phyloP scores from a whole-genome alignment of 306 rosid genomes.

The Elaeagnus macrophylla region DNA sequence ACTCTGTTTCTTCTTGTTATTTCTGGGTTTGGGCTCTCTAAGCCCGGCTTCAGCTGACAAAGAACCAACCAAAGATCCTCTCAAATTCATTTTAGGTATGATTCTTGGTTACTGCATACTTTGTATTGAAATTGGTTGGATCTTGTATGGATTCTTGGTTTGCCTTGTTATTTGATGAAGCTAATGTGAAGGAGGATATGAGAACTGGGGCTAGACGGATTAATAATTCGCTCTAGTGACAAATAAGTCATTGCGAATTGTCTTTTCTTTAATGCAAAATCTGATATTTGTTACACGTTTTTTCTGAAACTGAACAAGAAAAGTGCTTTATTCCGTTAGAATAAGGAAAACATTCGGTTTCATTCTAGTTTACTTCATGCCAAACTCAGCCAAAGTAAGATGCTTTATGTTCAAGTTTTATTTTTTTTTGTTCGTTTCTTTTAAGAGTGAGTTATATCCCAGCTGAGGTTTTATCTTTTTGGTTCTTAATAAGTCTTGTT shows the following conservation, averaged over 20 bases:
- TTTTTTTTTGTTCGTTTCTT: background rate
- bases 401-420: conserved; percentile 2
- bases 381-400: conserved; percentile 1
- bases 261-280: conserved; percentile 4
- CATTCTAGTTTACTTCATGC: background rate
- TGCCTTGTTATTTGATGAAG: conserved; percentile 19
- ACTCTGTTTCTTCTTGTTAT: conserved; percentile 21
- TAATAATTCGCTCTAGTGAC: conserved; percentile 1
- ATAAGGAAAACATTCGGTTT: conserved; percentile 1
- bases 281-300: background rate
- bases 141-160: conserved; percentile 3
- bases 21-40: conserved; percentile 27
- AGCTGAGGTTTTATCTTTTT: background rate
- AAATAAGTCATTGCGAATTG: conserved; percentile 7
- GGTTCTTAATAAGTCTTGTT: background rate
- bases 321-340: background rate
- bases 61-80: conserved; percentile 21
- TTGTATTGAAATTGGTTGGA: conserved; percentile 22
- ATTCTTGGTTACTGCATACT: conserved; percentile 12
- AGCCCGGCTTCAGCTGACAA: conserved; percentile 46
- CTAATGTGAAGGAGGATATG: conserved; percentile 4
- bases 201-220: background rate
- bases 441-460: conserved; percentile 5
- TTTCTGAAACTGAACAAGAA: conserved; percentile 11
- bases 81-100: conserved; percentile 52